Evolutionary conservation across 176 grass and related monocot species (phyloP).

Genomic region (Thalia dealbata): DNA sequence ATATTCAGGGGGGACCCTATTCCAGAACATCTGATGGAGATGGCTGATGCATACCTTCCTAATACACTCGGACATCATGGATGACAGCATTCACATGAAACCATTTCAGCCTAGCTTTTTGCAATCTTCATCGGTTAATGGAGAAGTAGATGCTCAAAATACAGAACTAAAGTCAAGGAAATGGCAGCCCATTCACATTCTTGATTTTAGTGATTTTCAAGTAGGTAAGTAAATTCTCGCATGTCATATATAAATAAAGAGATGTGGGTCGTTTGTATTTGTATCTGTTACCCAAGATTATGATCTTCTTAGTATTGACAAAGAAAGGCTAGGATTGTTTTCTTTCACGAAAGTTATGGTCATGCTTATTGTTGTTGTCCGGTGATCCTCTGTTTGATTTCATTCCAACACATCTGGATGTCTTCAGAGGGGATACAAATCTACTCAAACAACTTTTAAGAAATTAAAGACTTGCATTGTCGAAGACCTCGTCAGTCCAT

Average conservation of each 20-base stretch:
- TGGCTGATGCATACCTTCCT: slow-evolving; percentile 86
- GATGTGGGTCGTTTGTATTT: too few species aligned
- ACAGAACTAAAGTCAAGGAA: slow-evolving; percentile 23
- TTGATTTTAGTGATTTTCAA: slow-evolving; percentile 88
- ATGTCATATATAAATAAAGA: neutral
- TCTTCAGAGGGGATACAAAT: slow-evolving; percentile 61
- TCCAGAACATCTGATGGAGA: slow-evolving; percentile 60
- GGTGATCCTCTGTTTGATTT: slow-evolving; percentile 84
- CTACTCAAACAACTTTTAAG: slow-evolving; percentile 61
- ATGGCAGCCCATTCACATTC: slow-evolving; percentile 62
- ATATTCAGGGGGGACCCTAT: slow-evolving; percentile 58
- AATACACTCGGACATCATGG: slow-evolving; percentile 99
- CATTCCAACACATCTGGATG: slow-evolving; percentile 85
- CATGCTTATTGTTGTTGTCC: slow-evolving; percentile 20
- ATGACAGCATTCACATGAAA: slow-evolving; percentile 83
- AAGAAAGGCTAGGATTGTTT: too few species aligned
- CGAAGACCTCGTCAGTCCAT: slow-evolving; percentile 26
- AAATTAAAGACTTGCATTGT: slow-evolving; percentile 72
- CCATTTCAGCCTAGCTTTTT: slow-evolving; percentile 11
- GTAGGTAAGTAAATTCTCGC: slow-evolving; percentile 45
- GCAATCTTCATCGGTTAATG: slow-evolving; percentile 23
- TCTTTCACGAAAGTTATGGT: too few species aligned
- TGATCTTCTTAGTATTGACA: too few species aligned
- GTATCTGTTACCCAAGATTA: too few species aligned
- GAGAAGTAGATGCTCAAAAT: slow-evolving; percentile 18